These are phyloP conservation scores for Cordyceps fumosorosea DNA, from an alignment of 2,329 filamentous ascomycete genomes.

Conservation along the genomic window DNA sequence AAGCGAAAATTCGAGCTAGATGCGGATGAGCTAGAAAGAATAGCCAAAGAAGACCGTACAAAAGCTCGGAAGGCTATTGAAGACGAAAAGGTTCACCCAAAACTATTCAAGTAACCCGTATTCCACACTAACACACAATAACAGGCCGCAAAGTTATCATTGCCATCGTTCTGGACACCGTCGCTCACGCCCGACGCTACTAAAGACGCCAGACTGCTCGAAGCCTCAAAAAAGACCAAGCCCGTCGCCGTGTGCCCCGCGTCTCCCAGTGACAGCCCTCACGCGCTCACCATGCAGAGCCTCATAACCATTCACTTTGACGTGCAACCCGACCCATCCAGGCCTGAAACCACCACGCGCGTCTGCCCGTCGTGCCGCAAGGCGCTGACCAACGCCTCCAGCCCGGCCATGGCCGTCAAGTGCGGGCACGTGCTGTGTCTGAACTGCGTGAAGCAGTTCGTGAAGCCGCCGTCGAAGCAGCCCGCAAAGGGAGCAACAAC, in stretches of 20 bases:
- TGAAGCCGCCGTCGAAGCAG: conserved; percentile 51
- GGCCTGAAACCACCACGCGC: conserved; percentile 32
- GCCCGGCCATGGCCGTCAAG: conserved; percentile 74
- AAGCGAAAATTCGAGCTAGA: conserved; percentile 74
- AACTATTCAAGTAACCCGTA: not conserved
- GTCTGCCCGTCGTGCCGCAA: conserved; percentile 84
- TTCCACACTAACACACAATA: conserved; percentile 13
- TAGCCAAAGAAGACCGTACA: conserved; percentile 62
- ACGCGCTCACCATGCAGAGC: conserved; percentile 70
- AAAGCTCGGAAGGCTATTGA: conserved; percentile 66
- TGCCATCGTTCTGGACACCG: conserved; percentile 92
- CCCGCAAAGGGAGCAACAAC: conserved; percentile 36
- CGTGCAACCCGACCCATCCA: conserved; percentile 52
- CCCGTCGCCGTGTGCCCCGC: conserved; percentile 69
- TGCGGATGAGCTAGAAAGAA: conserved; percentile 65
- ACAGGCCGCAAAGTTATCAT: conserved; percentile 54
- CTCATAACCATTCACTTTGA: conserved; percentile 73
- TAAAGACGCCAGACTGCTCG: conserved; percentile 41
- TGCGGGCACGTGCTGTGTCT: conserved; percentile 91
- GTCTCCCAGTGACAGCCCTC: conserved; percentile 57
- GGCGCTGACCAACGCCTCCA: conserved; percentile 71
- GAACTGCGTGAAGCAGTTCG: conserved; percentile 76
- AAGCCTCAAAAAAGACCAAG: conserved; percentile 57
- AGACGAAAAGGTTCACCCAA: conserved; percentile 54
- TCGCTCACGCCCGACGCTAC: conserved; percentile 61